Conservation (phyloP, 2,329 filamentous ascomycete species). For the Fusarium sp. region DNA sequence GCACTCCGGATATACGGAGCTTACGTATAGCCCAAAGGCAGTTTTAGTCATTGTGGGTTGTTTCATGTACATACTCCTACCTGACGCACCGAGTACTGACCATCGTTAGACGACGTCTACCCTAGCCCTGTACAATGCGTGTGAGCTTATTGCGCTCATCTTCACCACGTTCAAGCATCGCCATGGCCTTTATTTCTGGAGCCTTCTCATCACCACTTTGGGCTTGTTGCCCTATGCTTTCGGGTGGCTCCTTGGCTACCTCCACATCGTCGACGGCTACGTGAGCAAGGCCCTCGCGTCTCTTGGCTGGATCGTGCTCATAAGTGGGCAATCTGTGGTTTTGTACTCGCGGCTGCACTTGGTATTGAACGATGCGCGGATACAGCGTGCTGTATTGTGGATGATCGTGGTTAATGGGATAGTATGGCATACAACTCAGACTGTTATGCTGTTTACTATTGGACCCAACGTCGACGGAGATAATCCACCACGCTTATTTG, state of each 20-base stretch:
- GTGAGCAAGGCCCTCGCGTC: slow-evolving; percentile 14
- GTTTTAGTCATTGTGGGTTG: slow-evolving; percentile 37
- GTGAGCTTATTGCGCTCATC: slow-evolving; percentile 14
- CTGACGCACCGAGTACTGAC: slow-evolving; percentile 38
- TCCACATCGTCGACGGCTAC: background rate
- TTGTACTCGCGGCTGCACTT: slow-evolving; percentile 11
- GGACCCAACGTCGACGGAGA: background rate
- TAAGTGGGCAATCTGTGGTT: slow-evolving; percentile 20
- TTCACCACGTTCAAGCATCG: slow-evolving; percentile 12
- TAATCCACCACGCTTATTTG: background rate
- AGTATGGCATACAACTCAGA: slow-evolving; percentile 21
- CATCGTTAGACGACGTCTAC: background rate
- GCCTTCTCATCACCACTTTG: slow-evolving; percentile 7
- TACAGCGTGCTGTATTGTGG: slow-evolving; percentile 21
- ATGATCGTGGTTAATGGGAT: slow-evolving; percentile 24
- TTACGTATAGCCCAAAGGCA: slow-evolving; percentile 6
- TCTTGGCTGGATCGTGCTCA: slow-evolving; percentile 13
- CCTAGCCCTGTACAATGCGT: slow-evolving; percentile 15
- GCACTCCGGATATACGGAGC: background rate
- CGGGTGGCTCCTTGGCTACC: slow-evolving; percentile 16
- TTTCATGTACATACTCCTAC: slow-evolving; percentile 30
- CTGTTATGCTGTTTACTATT: slow-evolving; percentile 7
- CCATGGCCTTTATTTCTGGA: slow-evolving; percentile 17
- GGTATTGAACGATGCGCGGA: background rate
- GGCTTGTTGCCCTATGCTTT: slow-evolving; percentile 14